These are phyloP conservation scores for Zygosaccharomyces gambellarensis DNA, from an alignment of 805 yeast species.

Conservation along the genomic window DNA sequence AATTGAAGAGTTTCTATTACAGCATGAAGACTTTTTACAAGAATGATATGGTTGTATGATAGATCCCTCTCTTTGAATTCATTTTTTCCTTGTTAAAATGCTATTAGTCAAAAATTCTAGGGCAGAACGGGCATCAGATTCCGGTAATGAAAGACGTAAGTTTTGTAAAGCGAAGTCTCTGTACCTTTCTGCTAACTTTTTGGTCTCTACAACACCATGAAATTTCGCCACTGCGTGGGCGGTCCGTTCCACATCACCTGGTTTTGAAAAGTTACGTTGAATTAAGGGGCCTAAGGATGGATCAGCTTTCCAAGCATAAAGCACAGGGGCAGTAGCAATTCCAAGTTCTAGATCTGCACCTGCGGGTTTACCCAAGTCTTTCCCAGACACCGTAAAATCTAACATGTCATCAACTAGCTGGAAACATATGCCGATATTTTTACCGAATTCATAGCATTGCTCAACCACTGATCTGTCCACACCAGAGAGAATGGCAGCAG, in stretches of 20 bases:
- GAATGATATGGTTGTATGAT: not conserved
- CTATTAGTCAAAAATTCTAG: constrained; percentile 79
- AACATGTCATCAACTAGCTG: constrained; percentile 95
- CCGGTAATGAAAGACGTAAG: constrained; percentile 65
- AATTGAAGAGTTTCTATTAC: not conserved
- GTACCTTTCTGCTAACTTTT: constrained; percentile 70
- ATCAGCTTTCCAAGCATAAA: constrained; percentile 87
- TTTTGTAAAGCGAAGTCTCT: constrained; percentile 70
- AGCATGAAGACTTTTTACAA: constrained; percentile 8
- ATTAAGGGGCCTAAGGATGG: constrained; percentile 83
- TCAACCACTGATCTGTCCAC: constrained; percentile 72
- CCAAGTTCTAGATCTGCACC: constrained; percentile 94
- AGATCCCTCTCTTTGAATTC: constrained; percentile 4
- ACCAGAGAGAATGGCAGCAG: constrained; percentile 90
- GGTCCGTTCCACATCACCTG: constrained; percentile 84
- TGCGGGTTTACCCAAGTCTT: constrained; percentile 87
- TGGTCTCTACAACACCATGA: constrained; percentile 72
- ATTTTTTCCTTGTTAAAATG: constrained; percentile 75
- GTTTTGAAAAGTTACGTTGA: constrained; percentile 69
- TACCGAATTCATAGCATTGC: constrained; percentile 83
- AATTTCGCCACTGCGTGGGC: constrained; percentile 64
- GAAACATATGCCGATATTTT: constrained; percentile 90
- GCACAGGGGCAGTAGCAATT: constrained; percentile 92
- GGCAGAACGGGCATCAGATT: constrained; percentile 84
- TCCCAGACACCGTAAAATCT: constrained; percentile 86